phyloP scores from a whole-genome alignment of 805 yeast species.

The Osmozyma mogii region DNA sequence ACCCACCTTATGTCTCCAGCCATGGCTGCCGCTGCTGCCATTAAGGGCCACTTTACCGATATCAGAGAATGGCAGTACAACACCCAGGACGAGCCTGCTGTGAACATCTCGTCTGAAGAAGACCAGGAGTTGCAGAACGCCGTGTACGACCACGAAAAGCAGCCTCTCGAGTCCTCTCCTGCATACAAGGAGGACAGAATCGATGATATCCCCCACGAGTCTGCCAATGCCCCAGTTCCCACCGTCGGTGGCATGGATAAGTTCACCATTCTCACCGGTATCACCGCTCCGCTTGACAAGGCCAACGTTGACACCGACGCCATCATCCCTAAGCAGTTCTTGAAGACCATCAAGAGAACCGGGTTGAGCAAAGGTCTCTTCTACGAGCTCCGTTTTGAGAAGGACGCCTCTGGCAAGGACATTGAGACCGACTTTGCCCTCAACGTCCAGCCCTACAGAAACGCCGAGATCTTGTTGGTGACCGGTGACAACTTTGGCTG shows the following conservation, averaged over 20 bases:
- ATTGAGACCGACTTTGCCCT: slow-evolving; percentile 84
- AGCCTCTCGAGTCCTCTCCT: slow-evolving; percentile 48
- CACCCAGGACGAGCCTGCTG: slow-evolving; percentile 51
- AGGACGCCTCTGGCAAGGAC: slow-evolving; percentile 61
- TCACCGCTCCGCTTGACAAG: slow-evolving; percentile 90
- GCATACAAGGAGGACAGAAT: slow-evolving; percentile 42
- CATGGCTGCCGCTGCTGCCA: slow-evolving; percentile 99
- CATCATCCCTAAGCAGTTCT: slow-evolving; percentile 95
- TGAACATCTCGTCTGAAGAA: slow-evolving; percentile 34
- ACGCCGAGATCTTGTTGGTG: slow-evolving; percentile 77
- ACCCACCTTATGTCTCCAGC: slow-evolving; percentile 98
- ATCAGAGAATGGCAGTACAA: slow-evolving; percentile 73
- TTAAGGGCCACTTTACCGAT: slow-evolving; percentile 83
- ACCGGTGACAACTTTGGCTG: slow-evolving; percentile 98
- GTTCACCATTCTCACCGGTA: slow-evolving; percentile 68
- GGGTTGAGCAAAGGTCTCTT: slow-evolving; percentile 85
- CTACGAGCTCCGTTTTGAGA: slow-evolving; percentile 74
- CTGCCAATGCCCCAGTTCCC: slow-evolving; percentile 10
- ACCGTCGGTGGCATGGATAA: slow-evolving; percentile 53
- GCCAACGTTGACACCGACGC: slow-evolving; percentile 98
- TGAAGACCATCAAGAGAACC: slow-evolving; percentile 95
- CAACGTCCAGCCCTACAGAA: slow-evolving; percentile 75
- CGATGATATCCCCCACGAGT: slow-evolving; percentile 52
- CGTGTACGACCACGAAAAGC: slow-evolving; percentile 64
- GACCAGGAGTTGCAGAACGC: slow-evolving; percentile 60